Percentiles rank a stretch among this genome's conserved stretches.
Evolutionary conservation across 495 filamentous ascomycete species (phyloP).

Genomic region (Aspergillus sclerotiicarbonarius): DNA sequence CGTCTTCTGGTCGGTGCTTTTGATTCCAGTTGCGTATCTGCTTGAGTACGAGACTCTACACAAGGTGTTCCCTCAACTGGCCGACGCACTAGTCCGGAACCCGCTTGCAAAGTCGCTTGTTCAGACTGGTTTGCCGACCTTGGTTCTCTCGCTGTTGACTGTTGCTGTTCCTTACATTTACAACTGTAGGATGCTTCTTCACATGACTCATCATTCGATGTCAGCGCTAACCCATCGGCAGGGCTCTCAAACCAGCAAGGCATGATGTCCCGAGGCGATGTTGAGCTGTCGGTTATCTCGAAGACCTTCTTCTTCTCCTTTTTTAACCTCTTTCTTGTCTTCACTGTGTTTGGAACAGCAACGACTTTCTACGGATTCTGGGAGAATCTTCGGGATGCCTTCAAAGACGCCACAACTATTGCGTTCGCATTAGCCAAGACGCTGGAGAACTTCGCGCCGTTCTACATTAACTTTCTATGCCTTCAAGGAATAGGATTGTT

Average conservation of each 20-base stretch:
- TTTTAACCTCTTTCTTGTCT: conserved; percentile 97
- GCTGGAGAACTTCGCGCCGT: conserved; percentile 67
- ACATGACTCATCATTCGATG: not conserved
- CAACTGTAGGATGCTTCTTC: conserved; percentile 58
- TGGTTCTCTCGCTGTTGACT: conserved; percentile 79
- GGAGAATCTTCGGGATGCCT: conserved; percentile 64
- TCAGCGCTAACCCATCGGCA: conserved; percentile 18
- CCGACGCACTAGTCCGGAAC: conserved; percentile 62
- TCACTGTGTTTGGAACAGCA: conserved; percentile 86
- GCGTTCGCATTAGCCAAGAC: conserved; percentile 73
- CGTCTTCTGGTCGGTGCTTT: conserved; percentile 83
- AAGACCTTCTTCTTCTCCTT: conserved; percentile 99
- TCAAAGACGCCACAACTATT: conserved; percentile 76
- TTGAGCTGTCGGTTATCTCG: conserved; percentile 92
- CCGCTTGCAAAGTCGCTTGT: conserved; percentile 71
- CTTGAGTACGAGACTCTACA: conserved; percentile 75
- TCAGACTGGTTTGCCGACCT: conserved; percentile 81
- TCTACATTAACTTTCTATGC: conserved; percentile 94
- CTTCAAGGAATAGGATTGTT: conserved; percentile 90
- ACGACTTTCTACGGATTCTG: conserved; percentile 66
- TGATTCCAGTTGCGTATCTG: conserved; percentile 75
- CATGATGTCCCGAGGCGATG: conserved; percentile 89
- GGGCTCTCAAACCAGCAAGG: conserved; percentile 84
- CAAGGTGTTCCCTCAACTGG: conserved; percentile 69
- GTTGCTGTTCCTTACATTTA: conserved; percentile 91